Evolutionary conservation across 75 land plant genomes (phyloP).

Genomic region (Cupressus sempervirens): DNA sequence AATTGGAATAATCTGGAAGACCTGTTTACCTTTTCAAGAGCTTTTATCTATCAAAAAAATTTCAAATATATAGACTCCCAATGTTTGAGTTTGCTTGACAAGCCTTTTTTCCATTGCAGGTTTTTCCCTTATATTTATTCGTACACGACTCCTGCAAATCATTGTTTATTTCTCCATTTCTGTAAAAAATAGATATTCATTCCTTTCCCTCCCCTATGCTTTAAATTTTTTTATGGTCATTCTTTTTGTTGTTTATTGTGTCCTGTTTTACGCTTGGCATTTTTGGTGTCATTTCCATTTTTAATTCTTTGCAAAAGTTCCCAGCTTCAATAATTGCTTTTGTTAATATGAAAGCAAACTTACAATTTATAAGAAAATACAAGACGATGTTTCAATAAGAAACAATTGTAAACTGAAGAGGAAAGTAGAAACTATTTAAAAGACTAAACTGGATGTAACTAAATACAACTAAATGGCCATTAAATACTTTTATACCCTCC

Average conservation of each 20-base stretch:
- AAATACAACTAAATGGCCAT: no score
- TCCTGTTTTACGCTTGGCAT: no score
- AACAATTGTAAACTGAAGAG: no score
- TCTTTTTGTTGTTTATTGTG: not conserved
- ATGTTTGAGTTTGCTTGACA: not conserved
- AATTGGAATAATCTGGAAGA: not conserved
- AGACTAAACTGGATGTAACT: no score
- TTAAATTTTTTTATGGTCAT: not conserved
- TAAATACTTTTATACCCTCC: no score
- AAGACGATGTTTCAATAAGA: no score
- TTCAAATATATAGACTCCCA: not conserved
- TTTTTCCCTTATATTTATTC: not conserved
- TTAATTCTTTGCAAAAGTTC: no score
- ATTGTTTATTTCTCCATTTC: not conserved
- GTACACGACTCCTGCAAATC: not conserved
- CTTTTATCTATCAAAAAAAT: not conserved
- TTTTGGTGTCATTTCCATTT: no score
- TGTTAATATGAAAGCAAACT: no score
- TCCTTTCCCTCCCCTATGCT: not conserved
- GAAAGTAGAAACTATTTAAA: no score
- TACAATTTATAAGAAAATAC: no score
- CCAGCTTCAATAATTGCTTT: not conserved
- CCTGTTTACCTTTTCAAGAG: not conserved
- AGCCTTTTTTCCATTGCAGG: not conserved
- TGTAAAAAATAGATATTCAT: not conserved